phyloP scores from a whole-genome alignment of 768 basidiomycete species.

The Gloeostereum incarnatum region DNA sequence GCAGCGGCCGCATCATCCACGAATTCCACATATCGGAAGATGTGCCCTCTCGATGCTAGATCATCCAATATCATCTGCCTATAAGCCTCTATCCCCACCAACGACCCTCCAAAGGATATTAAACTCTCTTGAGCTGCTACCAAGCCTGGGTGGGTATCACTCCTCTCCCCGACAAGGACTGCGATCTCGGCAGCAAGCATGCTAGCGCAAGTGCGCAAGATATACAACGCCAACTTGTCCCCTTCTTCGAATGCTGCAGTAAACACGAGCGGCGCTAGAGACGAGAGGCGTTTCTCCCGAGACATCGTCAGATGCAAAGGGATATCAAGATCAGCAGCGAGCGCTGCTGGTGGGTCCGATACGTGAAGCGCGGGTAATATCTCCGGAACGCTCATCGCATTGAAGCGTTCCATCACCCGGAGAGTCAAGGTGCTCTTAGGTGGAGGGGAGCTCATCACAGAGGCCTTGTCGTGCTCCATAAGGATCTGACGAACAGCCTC shows the following conservation, averaged over 20 bases:
- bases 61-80: slow-evolving; percentile 45
- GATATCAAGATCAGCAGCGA: slow-evolving; percentile 11
- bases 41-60: slow-evolving; percentile 46
- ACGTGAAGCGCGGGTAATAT: slow-evolving; percentile 56
- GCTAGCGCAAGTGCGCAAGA: slow-evolving; percentile 42
- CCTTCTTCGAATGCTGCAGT: slow-evolving; percentile 59
- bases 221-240: slow-evolving; percentile 55
- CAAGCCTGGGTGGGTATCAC: slow-evolving; percentile 17
- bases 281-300: slow-evolving; percentile 68
- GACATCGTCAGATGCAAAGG: slow-evolving; percentile 23
- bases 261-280: slow-evolving; percentile 72
- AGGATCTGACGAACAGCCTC: slow-evolving; percentile 67
- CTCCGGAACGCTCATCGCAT: slow-evolving; percentile 48
- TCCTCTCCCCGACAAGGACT: slow-evolving; percentile 35
- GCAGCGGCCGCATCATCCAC: slow-evolving; percentile 60
- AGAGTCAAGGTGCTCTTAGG: slow-evolving; percentile 30
- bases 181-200: slow-evolving; percentile 52
- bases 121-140: slow-evolving; percentile 49
- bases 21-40: slow-evolving; percentile 56
- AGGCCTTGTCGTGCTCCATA: slow-evolving; percentile 40
- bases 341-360: slow-evolving; percentile 41
- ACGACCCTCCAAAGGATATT: slow-evolving; percentile 72
- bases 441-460: slow-evolving; percentile 22
- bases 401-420: slow-evolving; percentile 46
- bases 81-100: slow-evolving; percentile 57